phyloP scores from a whole-genome alignment of 257 asterid genomes.

The Craterostigma plantagineum region DNA sequence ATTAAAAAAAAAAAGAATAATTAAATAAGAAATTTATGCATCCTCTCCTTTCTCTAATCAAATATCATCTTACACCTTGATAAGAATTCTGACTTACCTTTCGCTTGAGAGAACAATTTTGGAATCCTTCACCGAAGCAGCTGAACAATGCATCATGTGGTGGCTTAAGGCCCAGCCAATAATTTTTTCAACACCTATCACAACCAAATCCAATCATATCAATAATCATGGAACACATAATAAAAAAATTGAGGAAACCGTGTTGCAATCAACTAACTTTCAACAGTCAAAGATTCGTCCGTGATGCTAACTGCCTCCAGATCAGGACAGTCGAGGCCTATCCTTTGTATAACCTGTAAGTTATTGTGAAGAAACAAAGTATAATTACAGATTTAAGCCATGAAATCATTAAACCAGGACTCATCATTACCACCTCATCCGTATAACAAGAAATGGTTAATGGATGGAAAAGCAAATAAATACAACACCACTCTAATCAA shows the following conservation, averaged over 20 bases:
- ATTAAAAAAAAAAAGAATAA: background rate
- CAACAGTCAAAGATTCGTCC: slow-evolving; percentile 69
- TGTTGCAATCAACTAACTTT: slow-evolving; percentile 27
- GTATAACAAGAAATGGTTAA: no score
- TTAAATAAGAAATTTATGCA: background rate
- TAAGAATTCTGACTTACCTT: slow-evolving; percentile 20
- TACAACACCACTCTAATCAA: no score
- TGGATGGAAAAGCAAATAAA: no score
- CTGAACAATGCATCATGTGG: slow-evolving; percentile 27
- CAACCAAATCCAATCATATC: background rate
- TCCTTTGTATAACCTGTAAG: slow-evolving; percentile 62
- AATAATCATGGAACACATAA: no score
- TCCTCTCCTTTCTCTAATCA: background rate
- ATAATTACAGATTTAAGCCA: slow-evolving; percentile 1
- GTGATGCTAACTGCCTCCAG: slow-evolving; percentile 43
- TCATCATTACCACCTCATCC: no score
- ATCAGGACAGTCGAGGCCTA: slow-evolving; percentile 53
- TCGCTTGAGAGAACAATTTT: slow-evolving; percentile 22
- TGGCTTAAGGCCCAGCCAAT: slow-evolving; percentile 56
- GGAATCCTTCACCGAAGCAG: slow-evolving; percentile 13
- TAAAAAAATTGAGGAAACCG: no score
- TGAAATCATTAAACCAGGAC: no score
- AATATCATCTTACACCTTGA: no score
- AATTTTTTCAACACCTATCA: slow-evolving; percentile 39
- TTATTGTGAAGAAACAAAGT: slow-evolving; percentile 7